Base-by-base conservation (phyloP, 345 rosid genomes). In the Brassica incana region DNA sequence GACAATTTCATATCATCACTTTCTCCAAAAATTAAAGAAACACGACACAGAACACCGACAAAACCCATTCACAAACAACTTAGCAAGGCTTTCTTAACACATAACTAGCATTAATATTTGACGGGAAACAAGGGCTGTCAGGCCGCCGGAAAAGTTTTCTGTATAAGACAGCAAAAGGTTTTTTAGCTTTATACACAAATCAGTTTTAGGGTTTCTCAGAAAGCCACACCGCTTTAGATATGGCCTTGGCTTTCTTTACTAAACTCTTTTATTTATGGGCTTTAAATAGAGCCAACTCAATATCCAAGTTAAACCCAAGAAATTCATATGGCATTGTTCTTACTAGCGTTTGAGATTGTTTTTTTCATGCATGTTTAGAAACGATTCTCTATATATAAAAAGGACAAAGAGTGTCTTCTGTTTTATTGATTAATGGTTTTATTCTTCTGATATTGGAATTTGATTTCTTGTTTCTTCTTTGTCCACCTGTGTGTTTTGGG, bases 1-100 rank as follows among this genome's bases (percentile, higher is more conserved):
- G 93, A 93, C 98, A 91, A 77, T 35, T 54, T 0, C 36, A 2
- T 66, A 85, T 90, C 97, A 91, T 93, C 97, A 23, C 25, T 23
- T 23, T 23, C 25, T 23, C 25, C 25, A 23, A 23, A 23, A 23
- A 23, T 23, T 23, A 23, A 23, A 0, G 23, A 48, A 7, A 1
- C 50, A 16, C 16, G 59, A 0, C n/a, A 50, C 8, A 20, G 0
- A 50, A 29, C 4, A 73, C 1, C 5, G 32, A 59, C 32, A 3
- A 20, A 23, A 23, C 33, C 29, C 25, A 23, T 5, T 4, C 0
- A 23, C 6, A 0, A 14, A 27, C 5, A 11, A 12, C 65, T 27
- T 5, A 25, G 25, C 25, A 23, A 20, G 23, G 23, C 23, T 20
- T 20, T 20, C 23, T 20, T 0, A 23, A 23, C 25, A 15, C 59